These are phyloP conservation scores for Mycena sanguinolenta DNA, from an alignment of 768 basidiomycete genomes.

Conservation along the genomic window DNA sequence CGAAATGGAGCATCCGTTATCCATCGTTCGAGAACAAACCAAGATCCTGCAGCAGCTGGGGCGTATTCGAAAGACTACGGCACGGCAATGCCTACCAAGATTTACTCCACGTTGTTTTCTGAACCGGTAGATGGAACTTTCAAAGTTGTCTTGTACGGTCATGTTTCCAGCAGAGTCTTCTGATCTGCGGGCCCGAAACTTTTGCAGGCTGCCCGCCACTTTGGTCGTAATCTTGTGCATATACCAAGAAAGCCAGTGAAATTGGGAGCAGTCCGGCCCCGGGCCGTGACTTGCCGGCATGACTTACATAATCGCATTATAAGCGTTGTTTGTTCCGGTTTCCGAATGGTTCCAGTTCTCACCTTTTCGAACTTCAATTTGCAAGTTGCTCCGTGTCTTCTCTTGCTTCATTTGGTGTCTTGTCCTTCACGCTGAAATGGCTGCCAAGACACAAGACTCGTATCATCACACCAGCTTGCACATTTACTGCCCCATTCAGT, in stretches of 20 bases:
- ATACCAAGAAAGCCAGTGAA: too few relatives aligned
- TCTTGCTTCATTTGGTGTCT: background rate
- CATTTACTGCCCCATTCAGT: background rate
- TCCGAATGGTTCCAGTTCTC: too few relatives aligned
- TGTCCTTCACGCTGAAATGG: background rate
- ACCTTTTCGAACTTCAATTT: background rate
- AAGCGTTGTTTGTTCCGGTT: too few relatives aligned
- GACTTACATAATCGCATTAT: background rate
- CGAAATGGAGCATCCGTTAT: constrained; percentile 72
- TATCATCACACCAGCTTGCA: background rate
- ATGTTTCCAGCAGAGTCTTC: background rate
- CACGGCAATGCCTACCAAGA: constrained; percentile 65
- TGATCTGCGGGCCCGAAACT: background rate
- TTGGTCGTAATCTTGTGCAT: constrained; percentile 18
- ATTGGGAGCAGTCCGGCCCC: too few relatives aligned
- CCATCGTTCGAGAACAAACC: constrained; percentile 88
- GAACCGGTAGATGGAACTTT: constrained; percentile 58
- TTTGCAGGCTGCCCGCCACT: background rate
- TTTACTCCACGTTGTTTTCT: constrained; percentile 87
- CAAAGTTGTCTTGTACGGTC: background rate
- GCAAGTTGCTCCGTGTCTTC: background rate
- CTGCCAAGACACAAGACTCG: background rate
- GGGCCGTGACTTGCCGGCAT: too few relatives aligned
- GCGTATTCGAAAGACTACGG: background rate
- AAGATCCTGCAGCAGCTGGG: constrained; percentile 63